These are phyloP conservation scores for Acanthamoeba divionensis DNA, from an alignment of 208 protist species.

Conservation along the genomic window DNA sequence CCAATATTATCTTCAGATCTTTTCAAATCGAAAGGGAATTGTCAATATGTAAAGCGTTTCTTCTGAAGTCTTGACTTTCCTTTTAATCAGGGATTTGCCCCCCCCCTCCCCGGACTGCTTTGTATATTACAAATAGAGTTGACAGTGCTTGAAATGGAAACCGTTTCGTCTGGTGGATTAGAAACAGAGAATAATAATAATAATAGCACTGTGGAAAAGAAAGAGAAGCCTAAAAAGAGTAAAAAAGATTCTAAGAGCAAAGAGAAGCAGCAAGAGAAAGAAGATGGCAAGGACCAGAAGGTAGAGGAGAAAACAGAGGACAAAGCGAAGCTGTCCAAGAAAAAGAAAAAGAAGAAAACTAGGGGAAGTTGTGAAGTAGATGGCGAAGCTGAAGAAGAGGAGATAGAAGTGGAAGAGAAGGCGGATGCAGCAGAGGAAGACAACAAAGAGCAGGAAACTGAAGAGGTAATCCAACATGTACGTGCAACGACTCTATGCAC, in stretches of 20 bases:
- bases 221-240: background rate
- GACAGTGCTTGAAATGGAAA: no score
- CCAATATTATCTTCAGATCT: no score
- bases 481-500: background rate
- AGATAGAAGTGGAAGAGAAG: background rate
- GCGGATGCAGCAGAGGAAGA: background rate
- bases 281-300: background rate
- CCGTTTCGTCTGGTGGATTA: conserved; percentile 65
- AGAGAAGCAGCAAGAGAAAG: background rate
- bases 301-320: background rate
- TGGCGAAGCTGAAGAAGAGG: background rate
- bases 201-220: background rate
- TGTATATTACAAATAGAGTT: no score
- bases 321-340: no score
- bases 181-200: conserved; percentile 3
- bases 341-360: background rate
- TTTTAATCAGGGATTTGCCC: no score
- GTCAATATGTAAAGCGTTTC: no score
- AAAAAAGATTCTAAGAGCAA: no score
- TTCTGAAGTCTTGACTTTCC: no score
- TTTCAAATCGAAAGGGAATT: no score
- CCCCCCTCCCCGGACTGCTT: no score
- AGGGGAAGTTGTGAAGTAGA: background rate
- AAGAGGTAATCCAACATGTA: background rate
- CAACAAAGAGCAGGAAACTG: no score